Base-by-base conservation (phyloP, 495 filamentous ascomycete genomes). In the Podospora conica region DNA sequence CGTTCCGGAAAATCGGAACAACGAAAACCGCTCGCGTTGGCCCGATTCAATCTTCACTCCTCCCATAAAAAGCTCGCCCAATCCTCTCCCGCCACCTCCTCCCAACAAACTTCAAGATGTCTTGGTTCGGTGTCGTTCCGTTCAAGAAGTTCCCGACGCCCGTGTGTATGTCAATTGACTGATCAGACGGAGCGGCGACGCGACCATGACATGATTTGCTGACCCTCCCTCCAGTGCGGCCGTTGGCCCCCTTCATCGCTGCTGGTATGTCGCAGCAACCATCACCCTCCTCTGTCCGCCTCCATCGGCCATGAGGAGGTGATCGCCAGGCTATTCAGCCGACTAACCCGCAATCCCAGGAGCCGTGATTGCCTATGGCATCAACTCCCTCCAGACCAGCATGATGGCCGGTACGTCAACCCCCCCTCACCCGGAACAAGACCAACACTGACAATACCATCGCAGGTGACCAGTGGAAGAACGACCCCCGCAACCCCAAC, bases 81-180 rank as follows among this genome's bases (percentile, higher is more conserved):
- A 67, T 66, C 60, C 62, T 62, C 65, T 61, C 66, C 67, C 72
- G 62, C 63, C 62, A 64, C 68, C 66, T 65, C 61, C 74, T 60
- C 65, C 65, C 64, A 67, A 69, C 63, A 73, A 77, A 12, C 78
- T 74, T 73, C 82, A 88, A 75, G 68, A 92, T 93, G 91, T 84
- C 86, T 81, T 82, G 91, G 79, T 84, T 97, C 77, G 88, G 88
- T 64, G 73, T 80, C 55, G 61, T 73, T 65, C 81, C 83, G 48
- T 74, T 83, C 75, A 96, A 96, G 87, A 97, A 96, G 85, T 98
- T 93, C 83, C 90, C 90, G 72, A 85, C 87, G 69, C 90, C 91
- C 56, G 78, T 96, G 72, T 84, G 94, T 97, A 89, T 68, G 93
- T 88, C 73, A 70, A 76, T 73, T 75, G 61, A 58, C 53, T 59